phyloP scores from a whole-genome alignment of 2,329 filamentous ascomycete species.

The Cryphonectria parasitica region DNA sequence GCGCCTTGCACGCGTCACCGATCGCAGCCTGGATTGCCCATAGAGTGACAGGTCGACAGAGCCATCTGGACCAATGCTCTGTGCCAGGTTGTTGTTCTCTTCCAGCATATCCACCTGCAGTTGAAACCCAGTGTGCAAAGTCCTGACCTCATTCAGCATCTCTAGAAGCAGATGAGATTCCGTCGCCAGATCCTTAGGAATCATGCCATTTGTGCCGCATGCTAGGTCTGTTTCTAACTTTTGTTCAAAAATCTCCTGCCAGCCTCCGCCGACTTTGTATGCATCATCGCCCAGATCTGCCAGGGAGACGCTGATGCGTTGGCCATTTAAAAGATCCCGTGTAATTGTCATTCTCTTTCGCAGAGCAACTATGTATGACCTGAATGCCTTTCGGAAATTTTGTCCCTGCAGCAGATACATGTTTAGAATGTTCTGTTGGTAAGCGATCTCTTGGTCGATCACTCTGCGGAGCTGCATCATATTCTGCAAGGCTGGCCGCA shows the following conservation, averaged over 20 bases:
- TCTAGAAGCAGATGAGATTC: neutral
- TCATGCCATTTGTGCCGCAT: neutral
- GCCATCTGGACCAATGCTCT: neutral
- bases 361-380: neutral
- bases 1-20: neutral
- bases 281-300: neutral
- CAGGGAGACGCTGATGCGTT: neutral
- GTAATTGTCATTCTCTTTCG: neutral
- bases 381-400: neutral
- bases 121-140: neutral
- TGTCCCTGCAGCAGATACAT: neutral
- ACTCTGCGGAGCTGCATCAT: conserved; percentile 1
- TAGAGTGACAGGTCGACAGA: neutral
- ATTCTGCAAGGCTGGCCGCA: neutral
- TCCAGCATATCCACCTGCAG: neutral
- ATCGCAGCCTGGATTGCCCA: neutral
- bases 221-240: neutral
- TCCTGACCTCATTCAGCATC: neutral
- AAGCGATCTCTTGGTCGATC: neutral
- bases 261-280: neutral
- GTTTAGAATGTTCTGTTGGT: neutral
- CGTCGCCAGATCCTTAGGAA: neutral
- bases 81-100: neutral
- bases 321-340: neutral
- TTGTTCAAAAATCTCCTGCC: neutral